A percentile compares a stretch with the other conserved stretches of the same genome.
Evolutionary conservation across 2,329 filamentous ascomycete species (phyloP).

Genomic region (Dryadomyces quercivorus): DNA sequence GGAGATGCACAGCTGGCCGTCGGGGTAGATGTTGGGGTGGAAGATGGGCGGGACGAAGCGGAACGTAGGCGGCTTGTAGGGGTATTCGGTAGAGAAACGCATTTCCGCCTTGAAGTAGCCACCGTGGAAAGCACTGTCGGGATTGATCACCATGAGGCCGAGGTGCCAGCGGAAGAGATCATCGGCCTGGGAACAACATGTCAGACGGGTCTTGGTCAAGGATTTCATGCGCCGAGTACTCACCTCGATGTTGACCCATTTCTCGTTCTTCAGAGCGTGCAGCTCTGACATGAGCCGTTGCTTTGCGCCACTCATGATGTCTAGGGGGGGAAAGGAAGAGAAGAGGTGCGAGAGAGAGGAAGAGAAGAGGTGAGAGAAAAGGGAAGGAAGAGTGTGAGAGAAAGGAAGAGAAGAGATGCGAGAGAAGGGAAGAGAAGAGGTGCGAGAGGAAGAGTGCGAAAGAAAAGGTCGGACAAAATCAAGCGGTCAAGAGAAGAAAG

Average conservation of each 20-base stretch:
- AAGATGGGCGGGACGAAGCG: slow-evolving; percentile 67
- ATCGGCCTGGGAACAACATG: slow-evolving; percentile 27
- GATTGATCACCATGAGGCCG: slow-evolving; percentile 83
- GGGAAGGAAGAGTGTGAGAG: background rate
- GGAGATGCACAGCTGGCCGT: slow-evolving; percentile 89
- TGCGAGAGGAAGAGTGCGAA: background rate
- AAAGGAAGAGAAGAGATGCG: background rate
- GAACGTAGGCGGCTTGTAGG: slow-evolving; percentile 80
- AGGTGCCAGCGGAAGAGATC: slow-evolving; percentile 82
- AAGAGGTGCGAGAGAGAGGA: no score
- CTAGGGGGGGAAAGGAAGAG: background rate
- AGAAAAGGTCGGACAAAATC: background rate
- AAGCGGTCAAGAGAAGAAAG: background rate
- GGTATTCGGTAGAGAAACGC: slow-evolving; percentile 80
- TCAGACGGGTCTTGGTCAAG: background rate
- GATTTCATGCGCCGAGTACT: slow-evolving; percentile 14
- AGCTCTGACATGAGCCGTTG: slow-evolving; percentile 84
- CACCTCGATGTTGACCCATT: slow-evolving; percentile 87
- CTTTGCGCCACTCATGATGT: slow-evolving; percentile 43
- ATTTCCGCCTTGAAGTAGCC: slow-evolving; percentile 84
- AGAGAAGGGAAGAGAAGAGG: background rate
- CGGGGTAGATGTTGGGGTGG: slow-evolving; percentile 88
- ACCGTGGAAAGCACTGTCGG: slow-evolving; percentile 82
- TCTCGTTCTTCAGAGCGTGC: slow-evolving; percentile 71
- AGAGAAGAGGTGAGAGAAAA: no score